Conservation (phyloP, 192 early-diverging fungal genomes). For the Mortierella hygrophila region DNA sequence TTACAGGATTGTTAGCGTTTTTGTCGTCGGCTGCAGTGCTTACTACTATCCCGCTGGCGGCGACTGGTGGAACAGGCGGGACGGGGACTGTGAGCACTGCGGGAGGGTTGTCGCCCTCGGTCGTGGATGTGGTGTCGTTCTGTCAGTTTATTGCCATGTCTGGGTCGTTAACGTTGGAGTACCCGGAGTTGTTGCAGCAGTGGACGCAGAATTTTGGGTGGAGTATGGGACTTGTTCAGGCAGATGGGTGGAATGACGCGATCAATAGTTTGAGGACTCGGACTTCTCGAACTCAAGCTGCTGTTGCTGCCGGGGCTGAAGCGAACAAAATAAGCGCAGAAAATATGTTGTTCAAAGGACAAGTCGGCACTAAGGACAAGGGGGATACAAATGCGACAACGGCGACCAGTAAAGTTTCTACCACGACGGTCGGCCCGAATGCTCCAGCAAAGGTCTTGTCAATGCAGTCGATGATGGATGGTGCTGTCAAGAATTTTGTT, state of each 20-base stretch:
- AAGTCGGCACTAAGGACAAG: not conserved
- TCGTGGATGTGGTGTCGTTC: conserved; percentile 51
- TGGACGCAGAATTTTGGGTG: conserved; percentile 56
- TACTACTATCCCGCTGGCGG: conserved; percentile 19
- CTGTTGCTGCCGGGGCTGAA: not conserved
- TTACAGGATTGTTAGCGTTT: conserved; percentile 28
- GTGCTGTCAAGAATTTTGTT: not conserved
- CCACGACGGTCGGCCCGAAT: not conserved
- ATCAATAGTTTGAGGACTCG: conserved; percentile 34
- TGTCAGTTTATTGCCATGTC: conserved; percentile 56
- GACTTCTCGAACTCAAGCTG: not conserved
- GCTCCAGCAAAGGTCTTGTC: conserved; percentile 8
- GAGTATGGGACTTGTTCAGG: conserved; percentile 47
- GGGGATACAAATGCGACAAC: not conserved
- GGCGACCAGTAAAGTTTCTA: not conserved
- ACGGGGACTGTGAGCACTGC: not conserved
- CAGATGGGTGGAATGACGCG: conserved; percentile 22
- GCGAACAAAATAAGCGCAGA: not conserved
- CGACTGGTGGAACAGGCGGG: not conserved
- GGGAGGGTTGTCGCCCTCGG: conserved; percentile 26
- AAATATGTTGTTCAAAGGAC: conserved; percentile 2
- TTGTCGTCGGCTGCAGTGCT: conserved; percentile 36
- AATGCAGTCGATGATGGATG: conserved; percentile 18
- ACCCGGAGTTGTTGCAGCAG: conserved; percentile 43
- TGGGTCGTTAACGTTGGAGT: conserved; percentile 43